Base-by-base conservation (phyloP, 495 filamentous ascomycete genomes). In the Penicillium cosmopolitanum region DNA sequence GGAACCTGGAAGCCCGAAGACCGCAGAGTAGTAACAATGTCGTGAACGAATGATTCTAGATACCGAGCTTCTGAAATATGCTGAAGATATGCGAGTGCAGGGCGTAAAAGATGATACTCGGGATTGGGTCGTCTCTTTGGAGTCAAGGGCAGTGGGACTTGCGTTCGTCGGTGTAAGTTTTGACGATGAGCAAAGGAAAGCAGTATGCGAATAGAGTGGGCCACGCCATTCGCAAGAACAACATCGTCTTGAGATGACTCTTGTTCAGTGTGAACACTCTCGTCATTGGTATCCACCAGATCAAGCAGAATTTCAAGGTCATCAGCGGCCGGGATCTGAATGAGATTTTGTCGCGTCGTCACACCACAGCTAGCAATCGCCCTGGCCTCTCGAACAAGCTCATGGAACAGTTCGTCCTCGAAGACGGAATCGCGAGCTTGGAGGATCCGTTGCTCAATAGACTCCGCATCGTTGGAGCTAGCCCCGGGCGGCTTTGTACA, bases 391-490 rank as follows among this genome's bases (percentile, higher is more conserved):
- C 89, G 83, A 50, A 87, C 85, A 19, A 99, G 72, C 72, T 98
- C 95, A 61, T 96, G 87, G 80, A 92, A 96, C n/a, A 99, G 74
- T 68, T 99, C 96, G 66, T 96, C 88, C 54, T 93, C 89, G 67
- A 91, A 97, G 2, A 96, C 79, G 55, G 90, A 92, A 70, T 99
- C 89, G 28, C 93, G 87, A 11, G 93, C 91, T 62, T 92, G 87
- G 16, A 88, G 81, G 46, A 98, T 90, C 8, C 83, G 83, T 36
- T 86, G 78, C 59, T 93, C 86, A 15, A 86, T 75, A 2, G 79
- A 73, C 2, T 73, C 67, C 7, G 57, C 61, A 4, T 66, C 61
- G 31, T 56, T 51, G 1, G 67, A 23, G 78, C 60, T 50, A 66
- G 76, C 23, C 71, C 68, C 55, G 66, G 68, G 61, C 64, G 78